Evolutionary conservation across 2,329 filamentous ascomycete genomes (phyloP).

Genomic region (Pestalotiopsis sp.): DNA sequence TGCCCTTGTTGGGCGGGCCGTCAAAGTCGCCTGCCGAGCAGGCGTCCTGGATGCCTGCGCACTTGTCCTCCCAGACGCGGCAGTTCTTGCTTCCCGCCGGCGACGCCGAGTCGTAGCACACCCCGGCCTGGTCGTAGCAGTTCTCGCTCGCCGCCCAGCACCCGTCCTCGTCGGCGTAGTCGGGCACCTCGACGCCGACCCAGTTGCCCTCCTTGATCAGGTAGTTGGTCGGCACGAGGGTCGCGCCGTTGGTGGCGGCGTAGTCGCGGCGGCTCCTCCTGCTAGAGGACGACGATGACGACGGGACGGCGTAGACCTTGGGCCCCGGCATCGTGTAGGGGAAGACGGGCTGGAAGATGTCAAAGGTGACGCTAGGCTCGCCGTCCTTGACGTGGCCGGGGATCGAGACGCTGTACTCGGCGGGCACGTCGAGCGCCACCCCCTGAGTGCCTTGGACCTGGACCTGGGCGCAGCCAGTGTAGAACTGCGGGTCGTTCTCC

Average conservation of each 20-base stretch:
- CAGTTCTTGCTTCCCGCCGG: constrained; percentile 63
- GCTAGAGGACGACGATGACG: constrained; percentile 11
- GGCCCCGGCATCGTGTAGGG: constrained; percentile 62
- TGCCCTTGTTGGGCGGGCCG: constrained; percentile 48
- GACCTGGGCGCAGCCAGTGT: constrained; percentile 70
- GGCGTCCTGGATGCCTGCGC: constrained; percentile 44
- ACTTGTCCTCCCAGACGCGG: constrained; percentile 62
- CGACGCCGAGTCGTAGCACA: constrained; percentile 60
- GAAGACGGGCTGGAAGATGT: constrained; percentile 60
- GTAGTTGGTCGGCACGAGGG: constrained; percentile 55
- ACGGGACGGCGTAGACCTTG: constrained; percentile 45
- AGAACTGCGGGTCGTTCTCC: constrained; percentile 68
- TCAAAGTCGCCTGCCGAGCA: constrained; percentile 43
- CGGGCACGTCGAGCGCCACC: constrained; percentile 47
- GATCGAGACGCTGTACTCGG: constrained; percentile 57
- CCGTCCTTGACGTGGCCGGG: constrained; percentile 61
- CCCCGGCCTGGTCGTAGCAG: constrained; percentile 59
- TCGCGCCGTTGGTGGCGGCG: constrained; percentile 39
- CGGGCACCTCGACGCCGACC: constrained; percentile 63
- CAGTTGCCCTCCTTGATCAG: constrained; percentile 71
- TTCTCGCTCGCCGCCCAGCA: constrained; percentile 60
- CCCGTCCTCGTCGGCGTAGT: constrained; percentile 53
- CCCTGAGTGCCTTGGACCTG: constrained; percentile 52
- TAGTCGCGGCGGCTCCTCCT: constrained; percentile 2
- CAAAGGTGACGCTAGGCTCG: constrained; percentile 59